phyloP scores from a whole-genome alignment of 352 stramenopile genomes.

The Globisporangium echinulatum region DNA sequence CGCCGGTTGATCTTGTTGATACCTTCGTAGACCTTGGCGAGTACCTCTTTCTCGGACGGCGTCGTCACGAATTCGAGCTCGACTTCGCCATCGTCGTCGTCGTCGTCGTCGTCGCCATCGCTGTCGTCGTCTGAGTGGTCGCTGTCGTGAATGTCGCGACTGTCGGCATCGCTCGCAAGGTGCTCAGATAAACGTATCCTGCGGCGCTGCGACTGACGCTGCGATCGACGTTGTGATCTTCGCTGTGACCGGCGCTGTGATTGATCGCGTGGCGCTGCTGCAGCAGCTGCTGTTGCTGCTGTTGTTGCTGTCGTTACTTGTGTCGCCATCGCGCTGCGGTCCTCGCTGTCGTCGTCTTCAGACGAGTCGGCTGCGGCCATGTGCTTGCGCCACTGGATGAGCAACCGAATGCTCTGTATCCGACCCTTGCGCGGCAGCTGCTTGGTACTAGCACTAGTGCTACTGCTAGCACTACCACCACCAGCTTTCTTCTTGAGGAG shows the following conservation, averaged over 20 bases:
- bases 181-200: no score
- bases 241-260: no score
- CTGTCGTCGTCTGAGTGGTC: slow-evolving; percentile 11
- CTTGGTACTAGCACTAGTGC: slow-evolving; percentile 14
- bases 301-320: slow-evolving; percentile 6
- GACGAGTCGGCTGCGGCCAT: slow-evolving; percentile 13
- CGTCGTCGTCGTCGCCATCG: slow-evolving; percentile 18
- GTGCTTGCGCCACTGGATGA: slow-evolving; percentile 67
- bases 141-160: slow-evolving; percentile 4
- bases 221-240: no score
- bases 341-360: slow-evolving; percentile 8
- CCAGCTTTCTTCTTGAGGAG: slow-evolving; percentile 27
- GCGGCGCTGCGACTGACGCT: no score
- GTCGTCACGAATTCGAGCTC: slow-evolving; percentile 63
- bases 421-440: slow-evolving; percentile 28
- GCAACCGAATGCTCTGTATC: slow-evolving; percentile 59
- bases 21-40: slow-evolving; percentile 58
- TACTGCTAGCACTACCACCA: slow-evolving; percentile 10
- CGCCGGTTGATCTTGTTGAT: slow-evolving; percentile 71
- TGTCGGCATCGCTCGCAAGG: neutral
- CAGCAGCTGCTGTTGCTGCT: slow-evolving; percentile 13
- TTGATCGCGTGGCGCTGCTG: slow-evolving; percentile 4
- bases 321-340: neutral
- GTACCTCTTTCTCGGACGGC: slow-evolving; percentile 62
- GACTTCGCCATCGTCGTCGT: slow-evolving; percentile 22